Percentiles rank a stretch among this genome's conserved stretches.
Conservation (phyloP, 2,329 filamentous ascomycete species). For the Hypocrella siamensis region DNA sequence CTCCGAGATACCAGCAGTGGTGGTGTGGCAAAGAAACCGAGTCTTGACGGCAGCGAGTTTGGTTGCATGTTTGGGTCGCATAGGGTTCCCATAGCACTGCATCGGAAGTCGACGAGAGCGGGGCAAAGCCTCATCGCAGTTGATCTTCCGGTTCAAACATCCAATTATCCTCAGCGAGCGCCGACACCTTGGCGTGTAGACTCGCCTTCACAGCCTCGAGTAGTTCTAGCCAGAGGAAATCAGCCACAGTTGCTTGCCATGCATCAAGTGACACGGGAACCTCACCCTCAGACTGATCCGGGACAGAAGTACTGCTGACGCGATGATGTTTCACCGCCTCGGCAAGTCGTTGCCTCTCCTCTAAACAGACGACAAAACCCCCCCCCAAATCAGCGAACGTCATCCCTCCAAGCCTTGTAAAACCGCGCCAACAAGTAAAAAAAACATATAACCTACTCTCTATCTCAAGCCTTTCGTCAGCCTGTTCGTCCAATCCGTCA, state of each 20-base stretch:
- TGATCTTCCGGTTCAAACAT: constrained; percentile 66
- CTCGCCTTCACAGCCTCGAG: constrained; percentile 54
- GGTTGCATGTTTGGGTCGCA: too few species aligned
- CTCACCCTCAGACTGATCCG: constrained; percentile 50
- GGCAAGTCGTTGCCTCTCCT: constrained; percentile 42
- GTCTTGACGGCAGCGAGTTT: too few species aligned
- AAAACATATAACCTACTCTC: constrained; percentile 27
- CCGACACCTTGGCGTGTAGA: constrained; percentile 54
- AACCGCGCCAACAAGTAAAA: too few species aligned
- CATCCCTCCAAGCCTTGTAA: too few species aligned
- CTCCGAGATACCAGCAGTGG: too few species aligned
- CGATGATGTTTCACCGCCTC: constrained; percentile 48
- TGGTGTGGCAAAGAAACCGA: too few species aligned
- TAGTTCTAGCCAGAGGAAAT: constrained; percentile 37
- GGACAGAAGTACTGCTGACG: constrained; percentile 34
- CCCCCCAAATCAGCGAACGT: too few species aligned
- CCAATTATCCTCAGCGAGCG: constrained; percentile 73
- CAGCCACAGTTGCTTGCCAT: neutral
- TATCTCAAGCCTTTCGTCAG: constrained; percentile 41
- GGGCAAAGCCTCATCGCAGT: constrained; percentile 14
- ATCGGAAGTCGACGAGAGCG: neutral
- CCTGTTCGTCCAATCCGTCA: constrained; percentile 39
- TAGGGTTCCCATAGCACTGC: too few species aligned
- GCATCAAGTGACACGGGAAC: neutral
- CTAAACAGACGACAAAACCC: constrained; percentile 17